These are phyloP conservation scores for Phyllosticta citrichinensis DNA, from an alignment of 2,329 filamentous ascomycete species.

Conservation along the genomic window DNA sequence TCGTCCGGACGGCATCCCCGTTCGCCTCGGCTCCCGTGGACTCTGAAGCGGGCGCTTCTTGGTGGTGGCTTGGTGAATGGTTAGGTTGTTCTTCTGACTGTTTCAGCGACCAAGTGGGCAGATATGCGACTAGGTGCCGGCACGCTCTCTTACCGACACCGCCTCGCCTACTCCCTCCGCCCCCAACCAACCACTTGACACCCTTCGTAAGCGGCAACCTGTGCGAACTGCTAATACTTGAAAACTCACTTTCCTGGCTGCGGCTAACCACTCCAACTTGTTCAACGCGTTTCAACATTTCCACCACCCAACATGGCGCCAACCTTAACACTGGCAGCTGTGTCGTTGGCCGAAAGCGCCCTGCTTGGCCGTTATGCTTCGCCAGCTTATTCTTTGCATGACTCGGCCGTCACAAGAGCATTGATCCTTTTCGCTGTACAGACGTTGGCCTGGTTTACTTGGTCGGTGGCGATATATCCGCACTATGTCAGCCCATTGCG, in stretches of 20 bases:
- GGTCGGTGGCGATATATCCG: slow-evolving; percentile 45
- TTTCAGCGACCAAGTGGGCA: background rate
- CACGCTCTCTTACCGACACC: background rate
- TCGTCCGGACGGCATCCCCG: background rate
- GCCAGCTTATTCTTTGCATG: slow-evolving; percentile 20
- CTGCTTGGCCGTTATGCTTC: slow-evolving; percentile 23
- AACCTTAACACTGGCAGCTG: slow-evolving; percentile 1
- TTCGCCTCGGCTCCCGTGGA: background rate
- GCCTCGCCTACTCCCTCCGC: background rate
- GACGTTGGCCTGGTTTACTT: slow-evolving; percentile 28
- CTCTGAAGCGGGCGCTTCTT: background rate
- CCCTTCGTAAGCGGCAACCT: background rate
- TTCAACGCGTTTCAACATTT: background rate
- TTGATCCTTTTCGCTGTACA: slow-evolving; percentile 31
- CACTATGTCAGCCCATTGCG: slow-evolving; percentile 48
- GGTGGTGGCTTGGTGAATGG: background rate
- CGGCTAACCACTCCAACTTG: background rate
- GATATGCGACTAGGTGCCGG: background rate
- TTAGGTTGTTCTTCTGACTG: background rate
- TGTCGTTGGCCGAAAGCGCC: slow-evolving; percentile 12
- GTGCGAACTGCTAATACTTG: background rate
- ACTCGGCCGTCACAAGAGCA: slow-evolving; percentile 30
- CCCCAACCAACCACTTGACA: background rate
- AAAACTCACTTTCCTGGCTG: background rate
- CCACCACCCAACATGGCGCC: slow-evolving; percentile 1